A percentile compares a stretch with the other conserved stretches of the same genome.
phyloP scores from a whole-genome alignment of 768 basidiomycete genomes.

The Porphyrellus cyaneotinctus region DNA sequence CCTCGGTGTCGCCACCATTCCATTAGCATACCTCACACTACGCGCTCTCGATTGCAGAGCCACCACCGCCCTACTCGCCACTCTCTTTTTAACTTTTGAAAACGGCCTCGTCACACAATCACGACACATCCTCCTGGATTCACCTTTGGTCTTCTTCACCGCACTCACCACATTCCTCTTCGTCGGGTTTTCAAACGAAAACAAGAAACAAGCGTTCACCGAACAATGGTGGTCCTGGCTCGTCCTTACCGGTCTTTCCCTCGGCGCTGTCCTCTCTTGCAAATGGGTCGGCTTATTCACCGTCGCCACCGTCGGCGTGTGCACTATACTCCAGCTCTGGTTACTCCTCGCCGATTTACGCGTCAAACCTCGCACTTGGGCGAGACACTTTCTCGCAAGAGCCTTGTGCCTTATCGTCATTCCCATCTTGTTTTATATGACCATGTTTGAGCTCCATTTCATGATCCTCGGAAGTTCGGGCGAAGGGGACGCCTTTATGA shows the following conservation, averaged over 20 bases:
- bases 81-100: conserved; percentile 92
- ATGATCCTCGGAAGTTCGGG: conserved; percentile 83
- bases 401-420: conserved; percentile 86
- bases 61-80: conserved; percentile 86
- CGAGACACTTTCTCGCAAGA: conserved; percentile 83
- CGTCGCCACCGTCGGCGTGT: conserved; percentile 87
- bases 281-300: conserved; percentile 99
- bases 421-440: conserved; percentile 89
- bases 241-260: conserved; percentile 75
- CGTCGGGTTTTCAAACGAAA: conserved; percentile 88
- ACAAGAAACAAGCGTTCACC: conserved; percentile 80
- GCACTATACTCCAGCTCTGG: conserved; percentile 88
- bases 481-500: conserved; percentile 99
- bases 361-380: conserved; percentile 69
- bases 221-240: conserved; percentile 93
- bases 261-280: conserved; percentile 90
- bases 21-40: conserved; percentile 88
- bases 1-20: conserved; percentile 86
- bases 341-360: conserved; percentile 80
- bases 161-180: conserved; percentile 84
- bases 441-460: conserved; percentile 96
- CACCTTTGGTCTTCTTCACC: conserved; percentile 97
- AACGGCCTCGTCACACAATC: conserved; percentile 96
- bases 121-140: conserved; percentile 94
- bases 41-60: conserved; percentile 90